Conservation (phyloP, 1,139 yeast genomes). For the Debaryomycetaceae sp. region DNA sequence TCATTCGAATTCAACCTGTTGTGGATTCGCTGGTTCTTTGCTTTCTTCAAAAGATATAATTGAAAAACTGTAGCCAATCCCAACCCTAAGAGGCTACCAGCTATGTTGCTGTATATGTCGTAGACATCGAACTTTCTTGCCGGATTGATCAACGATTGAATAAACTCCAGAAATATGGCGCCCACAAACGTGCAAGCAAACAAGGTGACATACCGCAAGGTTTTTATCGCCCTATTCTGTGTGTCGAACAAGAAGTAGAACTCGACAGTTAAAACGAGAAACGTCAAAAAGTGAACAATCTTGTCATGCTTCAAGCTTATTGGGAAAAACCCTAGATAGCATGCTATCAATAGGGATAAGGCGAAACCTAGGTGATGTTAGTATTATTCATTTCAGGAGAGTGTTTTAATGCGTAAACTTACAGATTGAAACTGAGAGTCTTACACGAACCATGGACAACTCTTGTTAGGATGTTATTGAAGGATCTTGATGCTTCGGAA, state of each 20-base stretch:
- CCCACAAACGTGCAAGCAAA: constrained; percentile 43
- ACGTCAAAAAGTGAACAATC: constrained; percentile 47
- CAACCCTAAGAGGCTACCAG: constrained; percentile 32
- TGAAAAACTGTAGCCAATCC: not conserved
- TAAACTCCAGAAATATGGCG: constrained; percentile 50
- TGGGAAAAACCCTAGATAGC: constrained; percentile 52
- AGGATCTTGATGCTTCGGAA: not conserved
- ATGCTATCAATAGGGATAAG: constrained; percentile 27
- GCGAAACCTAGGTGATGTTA: constrained; percentile 20
- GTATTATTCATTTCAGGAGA: constrained; percentile 3
- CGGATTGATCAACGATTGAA: constrained; percentile 45
- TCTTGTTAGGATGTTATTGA: not conserved
- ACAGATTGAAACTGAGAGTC: constrained; percentile 25
- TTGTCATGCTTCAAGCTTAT: constrained; percentile 50
- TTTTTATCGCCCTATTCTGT: constrained; percentile 28
- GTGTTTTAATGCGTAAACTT: constrained; percentile 10
- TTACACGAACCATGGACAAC: constrained; percentile 14
- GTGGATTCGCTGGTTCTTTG: not conserved
- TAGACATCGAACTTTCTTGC: constrained; percentile 43
- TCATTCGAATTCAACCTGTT: constrained; percentile 1
- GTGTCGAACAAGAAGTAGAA: constrained; percentile 55
- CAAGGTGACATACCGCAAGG: constrained; percentile 39
- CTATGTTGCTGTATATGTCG: constrained; percentile 46
- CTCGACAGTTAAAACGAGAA: constrained; percentile 47
- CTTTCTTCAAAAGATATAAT: not conserved